Evolutionary conservation across 345 rosid genomes (phyloP).

Genomic region (Luvunga scandens): DNA sequence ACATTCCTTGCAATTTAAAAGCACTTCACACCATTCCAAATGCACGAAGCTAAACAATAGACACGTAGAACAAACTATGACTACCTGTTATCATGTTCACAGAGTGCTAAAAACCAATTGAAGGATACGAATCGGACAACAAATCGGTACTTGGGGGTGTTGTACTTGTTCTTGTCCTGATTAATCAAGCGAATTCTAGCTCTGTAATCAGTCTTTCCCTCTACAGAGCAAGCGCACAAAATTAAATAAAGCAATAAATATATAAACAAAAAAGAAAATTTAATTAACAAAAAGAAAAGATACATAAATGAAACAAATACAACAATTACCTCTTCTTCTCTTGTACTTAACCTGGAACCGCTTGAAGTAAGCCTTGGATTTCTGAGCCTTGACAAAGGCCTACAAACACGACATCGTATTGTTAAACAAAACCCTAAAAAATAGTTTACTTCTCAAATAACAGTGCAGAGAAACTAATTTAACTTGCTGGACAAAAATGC

Average conservation of each 20-base stretch:
- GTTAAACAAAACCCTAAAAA: neutral
- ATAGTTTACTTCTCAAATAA: neutral
- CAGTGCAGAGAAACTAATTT: neutral
- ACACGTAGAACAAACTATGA: neutral
- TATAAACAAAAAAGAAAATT: neutral
- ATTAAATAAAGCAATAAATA: neutral
- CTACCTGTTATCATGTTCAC: neutral
- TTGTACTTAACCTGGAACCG: constrained; percentile 71
- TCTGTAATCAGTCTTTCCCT: constrained; percentile 85
- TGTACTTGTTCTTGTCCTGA: constrained; percentile 81
- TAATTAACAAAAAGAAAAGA: neutral
- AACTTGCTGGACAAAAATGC: too few species aligned
- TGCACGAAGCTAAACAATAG: neutral
- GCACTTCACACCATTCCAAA: neutral
- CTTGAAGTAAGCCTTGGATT: constrained; percentile 60
- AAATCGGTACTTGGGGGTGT: constrained; percentile 77
- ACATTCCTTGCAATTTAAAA: neutral
- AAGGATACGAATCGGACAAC: constrained; percentile 79
- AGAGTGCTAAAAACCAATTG: neutral
- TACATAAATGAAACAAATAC: neutral
- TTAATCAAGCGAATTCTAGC: constrained; percentile 80
- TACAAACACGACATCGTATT: constrained; percentile 9
- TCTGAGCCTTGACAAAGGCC: constrained; percentile 67
- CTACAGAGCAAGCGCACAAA: constrained; percentile 26
- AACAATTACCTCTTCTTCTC: constrained; percentile 59